Evolutionary conservation across 768 basidiomycete genomes (phyloP).

Genomic region (Trametes gibbosa): DNA sequence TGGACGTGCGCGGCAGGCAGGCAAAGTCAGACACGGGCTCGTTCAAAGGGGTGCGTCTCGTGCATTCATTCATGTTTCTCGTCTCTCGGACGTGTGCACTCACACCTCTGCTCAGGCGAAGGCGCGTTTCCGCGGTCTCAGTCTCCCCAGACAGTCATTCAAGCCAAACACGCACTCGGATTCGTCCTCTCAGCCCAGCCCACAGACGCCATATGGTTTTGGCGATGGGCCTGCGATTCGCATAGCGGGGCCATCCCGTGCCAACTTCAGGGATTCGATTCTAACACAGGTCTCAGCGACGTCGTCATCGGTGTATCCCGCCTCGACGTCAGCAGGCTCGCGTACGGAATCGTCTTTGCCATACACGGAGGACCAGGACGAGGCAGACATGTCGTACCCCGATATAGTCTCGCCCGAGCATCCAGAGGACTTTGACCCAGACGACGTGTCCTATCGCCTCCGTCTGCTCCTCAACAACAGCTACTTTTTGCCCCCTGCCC

Average conservation of each 20-base stretch:
- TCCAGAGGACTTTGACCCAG: constrained; percentile 41
- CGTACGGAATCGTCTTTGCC: constrained; percentile 65
- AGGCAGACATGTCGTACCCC: constrained; percentile 32
- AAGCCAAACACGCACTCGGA: constrained; percentile 26
- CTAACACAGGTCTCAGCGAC: constrained; percentile 62
- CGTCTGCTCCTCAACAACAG: constrained; percentile 83
- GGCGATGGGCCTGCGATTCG: constrained; percentile 11
- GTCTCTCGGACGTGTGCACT: neutral
- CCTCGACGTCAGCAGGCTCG: constrained; percentile 63
- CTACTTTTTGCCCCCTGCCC: constrained; percentile 87
- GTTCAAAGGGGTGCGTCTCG: constrained; percentile 22
- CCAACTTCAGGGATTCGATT: constrained; percentile 42
- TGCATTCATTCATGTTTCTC: neutral
- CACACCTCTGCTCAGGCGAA: constrained; percentile 29
- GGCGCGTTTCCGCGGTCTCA: constrained; percentile 33
- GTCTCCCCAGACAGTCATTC: constrained; percentile 35
- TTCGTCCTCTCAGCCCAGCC: constrained; percentile 29
- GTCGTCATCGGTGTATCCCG: constrained; percentile 78
- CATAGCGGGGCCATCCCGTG: constrained; percentile 21
- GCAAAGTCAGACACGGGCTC: constrained; percentile 28
- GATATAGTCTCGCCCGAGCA: constrained; percentile 26
- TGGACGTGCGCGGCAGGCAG: constrained; percentile 14
- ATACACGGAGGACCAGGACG: constrained; percentile 47
- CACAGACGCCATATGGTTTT: constrained; percentile 24
- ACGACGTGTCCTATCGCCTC: constrained; percentile 84